Percentiles rank a stretch among this genome's conserved stretches.
phyloP scores from a whole-genome alignment of 805 yeast genomes.

The Komagataella kurtzmanii region DNA sequence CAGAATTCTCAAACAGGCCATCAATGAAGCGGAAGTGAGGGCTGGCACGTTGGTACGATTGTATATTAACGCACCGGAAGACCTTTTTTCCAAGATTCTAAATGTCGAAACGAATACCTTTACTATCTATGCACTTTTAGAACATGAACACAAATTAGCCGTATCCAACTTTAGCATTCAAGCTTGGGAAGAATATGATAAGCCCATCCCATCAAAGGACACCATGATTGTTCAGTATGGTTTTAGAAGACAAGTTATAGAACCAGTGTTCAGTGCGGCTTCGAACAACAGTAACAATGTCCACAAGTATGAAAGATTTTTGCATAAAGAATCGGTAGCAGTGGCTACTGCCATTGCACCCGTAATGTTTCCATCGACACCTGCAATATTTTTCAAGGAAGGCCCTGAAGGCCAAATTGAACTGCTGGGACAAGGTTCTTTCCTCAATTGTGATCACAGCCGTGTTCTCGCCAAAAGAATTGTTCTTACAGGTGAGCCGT shows the following conservation, averaged over 20 bases:
- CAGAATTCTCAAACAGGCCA: slow-evolving; percentile 47
- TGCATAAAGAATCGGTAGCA: slow-evolving; percentile 62
- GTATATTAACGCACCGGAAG: slow-evolving; percentile 42
- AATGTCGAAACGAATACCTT: slow-evolving; percentile 35
- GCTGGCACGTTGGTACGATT: slow-evolving; percentile 59
- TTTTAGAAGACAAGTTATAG: slow-evolving; percentile 70
- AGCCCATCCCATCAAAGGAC: slow-evolving; percentile 78
- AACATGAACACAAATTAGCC: slow-evolving; percentile 79
- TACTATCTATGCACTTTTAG: slow-evolving; percentile 58
- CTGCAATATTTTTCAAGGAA: slow-evolving; percentile 70
- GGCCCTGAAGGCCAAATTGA: slow-evolving; percentile 34
- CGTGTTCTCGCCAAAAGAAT: slow-evolving; percentile 82
- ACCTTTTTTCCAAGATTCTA: slow-evolving; percentile 27
- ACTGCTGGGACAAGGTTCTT: slow-evolving; percentile 82
- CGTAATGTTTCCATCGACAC: slow-evolving; percentile 68
- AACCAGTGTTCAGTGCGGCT: slow-evolving; percentile 74
- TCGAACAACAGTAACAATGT: slow-evolving; percentile 73
- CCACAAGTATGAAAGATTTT: slow-evolving; percentile 71
- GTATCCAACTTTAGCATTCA: slow-evolving; percentile 72
- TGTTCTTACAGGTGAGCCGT: slow-evolving; percentile 86
- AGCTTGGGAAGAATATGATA: slow-evolving; percentile 82
- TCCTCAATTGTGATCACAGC: slow-evolving; percentile 73
- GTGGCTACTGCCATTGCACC: slow-evolving; percentile 88
- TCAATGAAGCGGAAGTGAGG: slow-evolving; percentile 27
- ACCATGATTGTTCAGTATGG: slow-evolving; percentile 83